These are phyloP conservation scores for Paraurostyla sp. DNA, from an alignment of 73 alveolate genomes.

Conservation along the genomic window DNA sequence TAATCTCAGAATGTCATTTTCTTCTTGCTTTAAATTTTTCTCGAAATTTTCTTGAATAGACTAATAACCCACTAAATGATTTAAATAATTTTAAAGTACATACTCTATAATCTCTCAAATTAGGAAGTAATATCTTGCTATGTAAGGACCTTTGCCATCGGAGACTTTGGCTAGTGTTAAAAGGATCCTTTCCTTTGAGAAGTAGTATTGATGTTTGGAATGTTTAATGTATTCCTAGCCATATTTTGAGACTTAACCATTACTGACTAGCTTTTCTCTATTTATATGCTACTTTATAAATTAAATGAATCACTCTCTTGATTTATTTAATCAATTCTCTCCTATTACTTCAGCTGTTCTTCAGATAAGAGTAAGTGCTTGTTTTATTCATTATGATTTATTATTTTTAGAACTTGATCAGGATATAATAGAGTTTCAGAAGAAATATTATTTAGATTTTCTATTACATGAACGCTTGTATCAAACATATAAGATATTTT, in stretches of 20 bases:
- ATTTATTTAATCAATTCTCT: background rate
- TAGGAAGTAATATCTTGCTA: background rate
- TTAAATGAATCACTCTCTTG: background rate
- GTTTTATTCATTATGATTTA: background rate
- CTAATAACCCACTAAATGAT: conserved; percentile 37
- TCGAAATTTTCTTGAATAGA: conserved; percentile 20
- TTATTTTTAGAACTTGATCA: background rate
- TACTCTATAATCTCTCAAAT: background rate
- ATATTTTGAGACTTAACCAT: background rate
- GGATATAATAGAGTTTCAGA: background rate
- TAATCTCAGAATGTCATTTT: conserved; percentile 8
- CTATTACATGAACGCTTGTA: background rate
- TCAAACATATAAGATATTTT: background rate
- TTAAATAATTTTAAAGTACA: background rate
- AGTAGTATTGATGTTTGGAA: too few relatives aligned
- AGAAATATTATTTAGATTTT: background rate
- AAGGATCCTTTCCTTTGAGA: conserved; percentile 5
- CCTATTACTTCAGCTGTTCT: background rate
- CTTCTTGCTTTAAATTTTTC: background rate
- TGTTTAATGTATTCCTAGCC: too few relatives aligned
- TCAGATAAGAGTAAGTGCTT: background rate
- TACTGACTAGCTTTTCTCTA: too few relatives aligned
- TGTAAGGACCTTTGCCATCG: background rate
- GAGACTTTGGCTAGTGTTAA: background rate
- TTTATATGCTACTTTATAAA: background rate